These are phyloP conservation scores for Ustilago sp. DNA, from an alignment of 1,284 basidiomycete genomes.

Conservation along the genomic window DNA sequence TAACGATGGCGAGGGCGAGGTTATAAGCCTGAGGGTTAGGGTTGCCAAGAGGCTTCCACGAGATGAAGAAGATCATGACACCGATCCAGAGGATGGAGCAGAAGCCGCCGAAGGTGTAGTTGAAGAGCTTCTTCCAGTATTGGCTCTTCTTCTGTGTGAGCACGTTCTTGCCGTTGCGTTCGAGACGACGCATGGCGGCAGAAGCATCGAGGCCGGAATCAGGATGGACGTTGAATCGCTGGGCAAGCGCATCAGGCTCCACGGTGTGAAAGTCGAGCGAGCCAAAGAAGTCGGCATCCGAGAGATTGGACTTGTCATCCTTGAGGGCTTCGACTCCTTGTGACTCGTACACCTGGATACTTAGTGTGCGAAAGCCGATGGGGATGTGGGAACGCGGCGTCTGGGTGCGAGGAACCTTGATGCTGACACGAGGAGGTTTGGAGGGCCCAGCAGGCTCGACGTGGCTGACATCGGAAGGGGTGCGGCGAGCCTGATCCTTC, in stretches of 20 bases:
- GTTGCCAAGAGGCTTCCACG: constrained; percentile 74
- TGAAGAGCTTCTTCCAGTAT: constrained; percentile 73
- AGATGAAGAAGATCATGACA: constrained; percentile 73
- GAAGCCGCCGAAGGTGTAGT: constrained; percentile 75
- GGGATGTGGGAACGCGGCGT: constrained; percentile 49
- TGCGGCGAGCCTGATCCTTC: constrained; percentile 32
- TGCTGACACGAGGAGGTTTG: constrained; percentile 32
- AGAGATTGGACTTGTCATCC: constrained; percentile 35
- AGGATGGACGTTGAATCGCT: constrained; percentile 72
- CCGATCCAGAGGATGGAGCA: constrained; percentile 75
- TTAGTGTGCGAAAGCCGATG: constrained; percentile 63
- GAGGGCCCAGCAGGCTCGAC: constrained; percentile 18
- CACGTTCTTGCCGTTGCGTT: constrained; percentile 73
- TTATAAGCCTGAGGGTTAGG: constrained; percentile 72
- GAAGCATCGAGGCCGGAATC: constrained; percentile 72
- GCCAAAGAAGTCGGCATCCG: constrained; percentile 45
- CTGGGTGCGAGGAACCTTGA: constrained; percentile 46
- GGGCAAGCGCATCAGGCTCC: constrained; percentile 72
- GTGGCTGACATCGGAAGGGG: constrained; percentile 26
- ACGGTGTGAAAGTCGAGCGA: constrained; percentile 75
- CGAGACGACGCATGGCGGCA: constrained; percentile 73
- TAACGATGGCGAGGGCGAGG: constrained; percentile 71
- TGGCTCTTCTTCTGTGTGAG: constrained; percentile 73
- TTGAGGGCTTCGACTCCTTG: constrained; percentile 36
- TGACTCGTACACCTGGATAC: constrained; percentile 59